Base-by-base conservation (phyloP, 2,329 filamentous ascomycete species). In the Colletotrichum higginsianum region DNA sequence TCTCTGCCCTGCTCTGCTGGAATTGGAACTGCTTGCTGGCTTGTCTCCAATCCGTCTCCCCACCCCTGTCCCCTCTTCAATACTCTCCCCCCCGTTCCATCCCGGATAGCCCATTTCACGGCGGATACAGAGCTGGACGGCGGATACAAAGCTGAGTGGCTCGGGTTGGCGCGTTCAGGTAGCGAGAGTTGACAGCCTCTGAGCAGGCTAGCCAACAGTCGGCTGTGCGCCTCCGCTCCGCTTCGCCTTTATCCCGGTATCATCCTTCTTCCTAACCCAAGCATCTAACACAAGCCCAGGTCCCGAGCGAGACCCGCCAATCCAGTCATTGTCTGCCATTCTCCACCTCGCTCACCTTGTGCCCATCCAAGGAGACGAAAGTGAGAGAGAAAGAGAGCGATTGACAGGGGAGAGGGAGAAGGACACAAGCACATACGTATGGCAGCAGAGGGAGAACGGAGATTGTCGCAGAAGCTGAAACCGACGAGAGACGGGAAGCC, bases 241-340 rank as follows among this genome's bases (percentile, higher is more conserved):
- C 70, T 72, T 70, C 49, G 70, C 70, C 70, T 72, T 72, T 72
- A 72, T 72, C 70, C 70, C 70, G 66, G 70, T 70, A 72, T 72
- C 70, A 72, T 71, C 70, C 70, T 72, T 56, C 66, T 72, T 61
- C 66, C 70, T 66, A 53, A 70, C 66, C 68, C 64, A 71, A 71
- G 65, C 66, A 72, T 69, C 69, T 63, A 70, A 72, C 66, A 72
- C 55, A 72, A 61, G 66, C 69, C 66, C 60, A 65, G 66, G 53
- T 72, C 66, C 61, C 60, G 50, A 69, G 70, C 70, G 70, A 70
- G 69, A 70, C 70, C 70, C 70, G 70, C 70, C 61, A 66, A 38
- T 63, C 57, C 57, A 67, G 55, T 61, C 68, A 55, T 53, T 70
- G 38, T 26, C 38, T 38, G 44, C 46, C 50, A 47, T 62, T 71